Conservation (phyloP, 2,329 filamentous ascomycete species). For the Penicillium sumatraense region DNA sequence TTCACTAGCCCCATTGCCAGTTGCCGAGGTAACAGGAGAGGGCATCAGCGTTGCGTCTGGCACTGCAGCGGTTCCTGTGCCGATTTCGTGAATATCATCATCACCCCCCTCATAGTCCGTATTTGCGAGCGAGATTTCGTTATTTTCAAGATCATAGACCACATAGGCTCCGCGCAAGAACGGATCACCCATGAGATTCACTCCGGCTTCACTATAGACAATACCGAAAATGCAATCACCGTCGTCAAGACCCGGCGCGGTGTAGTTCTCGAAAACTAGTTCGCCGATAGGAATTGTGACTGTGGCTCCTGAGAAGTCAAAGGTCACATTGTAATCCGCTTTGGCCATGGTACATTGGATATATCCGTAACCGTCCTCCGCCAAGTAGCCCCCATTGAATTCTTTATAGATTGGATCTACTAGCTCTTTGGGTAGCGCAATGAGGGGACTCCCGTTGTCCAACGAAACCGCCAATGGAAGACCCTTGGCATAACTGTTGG, state of each 20-base stretch:
- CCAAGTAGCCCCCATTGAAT: conserved; percentile 62
- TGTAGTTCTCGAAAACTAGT: conserved; percentile 62
- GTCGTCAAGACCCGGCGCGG: conserved; percentile 58
- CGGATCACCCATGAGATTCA: conserved; percentile 72
- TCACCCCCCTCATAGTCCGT: conserved; percentile 64
- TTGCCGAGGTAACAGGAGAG: conserved; percentile 13
- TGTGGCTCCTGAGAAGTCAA: conserved; percentile 58
- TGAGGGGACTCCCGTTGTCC: conserved; percentile 71
- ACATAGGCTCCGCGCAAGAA: conserved; percentile 77
- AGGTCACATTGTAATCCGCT: conserved; percentile 57
- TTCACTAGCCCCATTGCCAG: conserved; percentile 1
- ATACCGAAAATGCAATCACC: conserved; percentile 73
- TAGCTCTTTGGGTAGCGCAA: conserved; percentile 64
- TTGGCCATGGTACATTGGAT: conserved; percentile 53
- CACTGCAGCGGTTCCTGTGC: conserved; percentile 50
- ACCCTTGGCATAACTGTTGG: conserved; percentile 20
- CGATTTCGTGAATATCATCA: conserved; percentile 54
- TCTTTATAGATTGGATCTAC: conserved; percentile 57
- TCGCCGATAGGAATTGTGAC: conserved; percentile 61
- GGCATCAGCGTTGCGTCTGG: conserved; percentile 51
- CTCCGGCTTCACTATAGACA: conserved; percentile 59
- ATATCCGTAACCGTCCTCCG: conserved; percentile 11
- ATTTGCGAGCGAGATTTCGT: conserved; percentile 72
- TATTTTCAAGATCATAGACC: conserved; percentile 74
- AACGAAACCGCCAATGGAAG: conserved; percentile 66